phyloP scores from a whole-genome alignment of 1,139 yeast species.

The Blastobotrys aristatus region DNA sequence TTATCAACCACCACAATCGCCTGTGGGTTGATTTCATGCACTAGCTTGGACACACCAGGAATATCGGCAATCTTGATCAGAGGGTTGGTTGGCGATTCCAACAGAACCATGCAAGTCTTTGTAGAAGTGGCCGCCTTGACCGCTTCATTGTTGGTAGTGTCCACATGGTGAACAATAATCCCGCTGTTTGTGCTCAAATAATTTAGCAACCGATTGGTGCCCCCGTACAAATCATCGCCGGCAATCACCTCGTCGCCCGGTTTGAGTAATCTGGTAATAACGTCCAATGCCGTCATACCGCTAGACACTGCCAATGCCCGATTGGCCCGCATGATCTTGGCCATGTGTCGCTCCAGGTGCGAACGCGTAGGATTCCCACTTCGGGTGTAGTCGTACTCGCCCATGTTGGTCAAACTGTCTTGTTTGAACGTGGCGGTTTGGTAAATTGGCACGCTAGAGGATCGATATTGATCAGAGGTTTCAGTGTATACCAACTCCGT shows the following conservation, averaged over 20 bases:
- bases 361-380: constrained; percentile 95
- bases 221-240: constrained; percentile 92
- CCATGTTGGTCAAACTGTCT: constrained; percentile 66
- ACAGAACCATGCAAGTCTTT: constrained; percentile 66
- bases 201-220: constrained; percentile 79
- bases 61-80: constrained; percentile 82
- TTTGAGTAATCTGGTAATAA: constrained; percentile 62
- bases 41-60: constrained; percentile 55
- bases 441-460: constrained; percentile 85
- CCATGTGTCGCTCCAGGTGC: constrained; percentile 68
- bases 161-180: constrained; percentile 67
- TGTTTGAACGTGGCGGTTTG: constrained; percentile 93
- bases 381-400: constrained; percentile 85
- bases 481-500: constrained; percentile 70
- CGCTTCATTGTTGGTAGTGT: constrained; percentile 66
- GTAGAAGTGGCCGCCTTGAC: constrained; percentile 41
- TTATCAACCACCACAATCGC: constrained; percentile 82
- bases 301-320: constrained; percentile 77
- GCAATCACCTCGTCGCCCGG: constrained; percentile 86
- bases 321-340: constrained; percentile 68
- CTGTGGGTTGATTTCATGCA: constrained; percentile 63
- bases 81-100: constrained; percentile 92
- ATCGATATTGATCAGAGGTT: constrained; percentile 66
- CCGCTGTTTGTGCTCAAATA: constrained; percentile 65
- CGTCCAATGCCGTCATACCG: constrained; percentile 92